Conservation (phyloP, 495 filamentous ascomycete genomes). For the Trichocladium antarcticum region DNA sequence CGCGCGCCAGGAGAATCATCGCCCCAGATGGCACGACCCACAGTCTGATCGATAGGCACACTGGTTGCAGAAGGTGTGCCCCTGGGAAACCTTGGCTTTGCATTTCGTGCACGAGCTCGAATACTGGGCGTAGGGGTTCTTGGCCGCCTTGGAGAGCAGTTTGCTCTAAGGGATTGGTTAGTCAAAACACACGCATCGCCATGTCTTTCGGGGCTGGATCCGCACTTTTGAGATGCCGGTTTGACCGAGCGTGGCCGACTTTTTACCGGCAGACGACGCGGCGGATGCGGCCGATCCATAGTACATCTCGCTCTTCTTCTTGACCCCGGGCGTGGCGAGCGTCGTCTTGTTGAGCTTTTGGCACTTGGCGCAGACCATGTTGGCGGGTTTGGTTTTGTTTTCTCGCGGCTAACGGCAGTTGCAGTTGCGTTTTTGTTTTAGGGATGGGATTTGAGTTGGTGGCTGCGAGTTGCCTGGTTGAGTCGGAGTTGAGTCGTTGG, state of each 20-base stretch:
- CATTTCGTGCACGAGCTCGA: slow-evolving; percentile 47
- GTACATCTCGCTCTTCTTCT: slow-evolving; percentile 63
- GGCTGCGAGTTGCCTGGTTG: not conserved
- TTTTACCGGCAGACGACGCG: slow-evolving; percentile 32
- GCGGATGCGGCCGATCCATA: slow-evolving; percentile 47
- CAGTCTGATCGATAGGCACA: slow-evolving; percentile 58
- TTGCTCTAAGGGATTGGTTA: slow-evolving; percentile 45
- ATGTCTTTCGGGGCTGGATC: too few relatives aligned
- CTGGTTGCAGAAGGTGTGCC: slow-evolving; percentile 50
- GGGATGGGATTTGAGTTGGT: too few relatives aligned
- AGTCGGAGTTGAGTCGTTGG: not conserved
- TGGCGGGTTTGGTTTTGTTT: slow-evolving; percentile 5
- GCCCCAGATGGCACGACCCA: slow-evolving; percentile 22
- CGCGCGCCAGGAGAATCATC: not conserved
- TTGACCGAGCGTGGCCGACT: slow-evolving; percentile 44
- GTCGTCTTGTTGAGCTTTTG: slow-evolving; percentile 52
- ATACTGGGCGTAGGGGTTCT: slow-evolving; percentile 62
- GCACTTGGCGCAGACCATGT: slow-evolving; percentile 62
- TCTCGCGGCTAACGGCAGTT: not conserved
- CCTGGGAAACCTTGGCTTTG: slow-evolving; percentile 55
- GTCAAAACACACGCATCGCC: too few relatives aligned
- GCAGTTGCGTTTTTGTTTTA: too few relatives aligned
- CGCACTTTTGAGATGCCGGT: slow-evolving; percentile 43
- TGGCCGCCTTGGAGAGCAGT: slow-evolving; percentile 53
- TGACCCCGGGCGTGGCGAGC: slow-evolving; percentile 57